Evolutionary conservation across 306 rosid genomes (phyloP).

Genomic region (Vigna radiata): DNA sequence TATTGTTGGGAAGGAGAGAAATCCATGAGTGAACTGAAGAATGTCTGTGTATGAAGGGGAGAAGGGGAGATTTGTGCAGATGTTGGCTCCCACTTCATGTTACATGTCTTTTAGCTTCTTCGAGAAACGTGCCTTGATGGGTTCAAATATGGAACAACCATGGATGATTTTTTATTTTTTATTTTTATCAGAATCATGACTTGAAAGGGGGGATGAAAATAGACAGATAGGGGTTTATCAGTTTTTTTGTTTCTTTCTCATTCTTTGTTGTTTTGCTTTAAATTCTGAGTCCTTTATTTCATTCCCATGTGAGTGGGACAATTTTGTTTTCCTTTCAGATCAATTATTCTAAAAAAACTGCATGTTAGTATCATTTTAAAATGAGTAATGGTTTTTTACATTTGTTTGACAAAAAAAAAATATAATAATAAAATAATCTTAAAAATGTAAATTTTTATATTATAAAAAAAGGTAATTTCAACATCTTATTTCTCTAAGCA

Average conservation of each 20-base stretch:
- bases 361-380: too few relatives aligned
- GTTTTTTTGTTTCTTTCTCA: constrained; percentile 17
- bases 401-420: too few relatives aligned
- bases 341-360: not conserved
- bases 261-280: constrained; percentile 5
- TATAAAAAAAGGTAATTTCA: too few relatives aligned
- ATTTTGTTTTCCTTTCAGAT: not conserved
- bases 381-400: too few relatives aligned
- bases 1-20: not conserved
- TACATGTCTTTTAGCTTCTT: constrained; percentile 44
- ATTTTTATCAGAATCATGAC: too few relatives aligned
- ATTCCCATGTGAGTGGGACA: constrained; percentile 28
- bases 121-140: constrained; percentile 15
- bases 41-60: constrained; percentile 1
- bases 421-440: too few relatives aligned
- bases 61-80: not conserved
- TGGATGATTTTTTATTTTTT: too few relatives aligned
- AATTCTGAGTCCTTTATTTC: not conserved
- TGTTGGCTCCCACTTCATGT: constrained; percentile 49
- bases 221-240: not conserved
- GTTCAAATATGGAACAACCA: not conserved
- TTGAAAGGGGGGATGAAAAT: constrained; percentile 14
- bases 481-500: too few relatives aligned
- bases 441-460: too few relatives aligned
- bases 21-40: constrained; percentile 20